Evolutionary conservation across 176 grass and related monocot species (phyloP).

Genomic region (Aegilops speltoides): DNA sequence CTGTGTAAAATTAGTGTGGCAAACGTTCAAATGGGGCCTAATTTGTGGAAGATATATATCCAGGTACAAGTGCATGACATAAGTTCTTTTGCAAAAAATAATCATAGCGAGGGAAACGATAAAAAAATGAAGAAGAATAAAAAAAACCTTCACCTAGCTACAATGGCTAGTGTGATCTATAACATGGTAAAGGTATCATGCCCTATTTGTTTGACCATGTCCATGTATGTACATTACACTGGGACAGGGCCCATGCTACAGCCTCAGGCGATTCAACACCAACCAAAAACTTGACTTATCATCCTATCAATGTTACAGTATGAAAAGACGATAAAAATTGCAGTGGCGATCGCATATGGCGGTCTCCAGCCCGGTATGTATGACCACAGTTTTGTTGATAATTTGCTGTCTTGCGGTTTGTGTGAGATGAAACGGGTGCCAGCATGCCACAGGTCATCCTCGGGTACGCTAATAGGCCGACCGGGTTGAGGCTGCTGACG

Average conservation of each 20-base stretch:
- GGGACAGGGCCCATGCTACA: neutral
- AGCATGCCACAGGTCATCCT: neutral
- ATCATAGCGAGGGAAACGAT: neutral
- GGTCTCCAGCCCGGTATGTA: neutral
- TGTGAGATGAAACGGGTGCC: neutral
- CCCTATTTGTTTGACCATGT: neutral
- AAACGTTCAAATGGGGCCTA: no score
- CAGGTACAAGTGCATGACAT: no score
- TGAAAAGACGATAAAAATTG: neutral
- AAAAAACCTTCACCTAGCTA: neutral
- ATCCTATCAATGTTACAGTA: neutral
- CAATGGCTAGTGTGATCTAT: slow-evolving; percentile 13
- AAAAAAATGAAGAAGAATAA: neutral
- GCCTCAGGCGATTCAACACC: neutral
- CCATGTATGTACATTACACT: slow-evolving; percentile 30
- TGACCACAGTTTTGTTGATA: neutral
- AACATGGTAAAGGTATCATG: neutral
- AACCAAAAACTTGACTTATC: slow-evolving; percentile 8
- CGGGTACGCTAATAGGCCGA: slow-evolving; percentile 39
- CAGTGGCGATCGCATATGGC: neutral
- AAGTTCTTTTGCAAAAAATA: neutral
- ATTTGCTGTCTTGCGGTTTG: neutral
- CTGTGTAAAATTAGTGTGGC: no score
- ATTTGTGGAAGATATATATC: no score
- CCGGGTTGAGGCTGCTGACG: slow-evolving; percentile 75